These are phyloP conservation scores for Ascochyta koolunga DNA, from an alignment of 2,329 filamentous ascomycete genomes.

Conservation along the genomic window DNA sequence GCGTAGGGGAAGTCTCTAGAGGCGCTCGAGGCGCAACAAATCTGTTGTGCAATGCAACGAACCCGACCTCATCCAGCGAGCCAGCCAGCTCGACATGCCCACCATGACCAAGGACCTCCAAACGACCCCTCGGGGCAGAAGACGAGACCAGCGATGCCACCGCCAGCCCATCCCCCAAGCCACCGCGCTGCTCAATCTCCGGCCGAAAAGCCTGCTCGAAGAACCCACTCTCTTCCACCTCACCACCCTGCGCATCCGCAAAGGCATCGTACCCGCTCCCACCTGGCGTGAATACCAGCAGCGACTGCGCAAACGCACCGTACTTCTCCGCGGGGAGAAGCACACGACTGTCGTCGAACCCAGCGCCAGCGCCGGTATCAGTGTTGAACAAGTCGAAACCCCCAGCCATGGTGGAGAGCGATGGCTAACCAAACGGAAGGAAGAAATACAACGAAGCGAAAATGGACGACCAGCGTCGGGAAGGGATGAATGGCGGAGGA, in stretches of 20 bases:
- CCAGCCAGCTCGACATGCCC: neutral
- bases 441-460: neutral
- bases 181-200: neutral
- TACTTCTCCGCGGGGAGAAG: neutral
- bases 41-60: neutral
- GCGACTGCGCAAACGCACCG: neutral
- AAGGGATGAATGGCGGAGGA: neutral
- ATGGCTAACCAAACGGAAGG: neutral
- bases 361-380: neutral
- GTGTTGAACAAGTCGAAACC: neutral
- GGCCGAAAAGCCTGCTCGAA: neutral
- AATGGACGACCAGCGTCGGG: constrained; percentile 4
- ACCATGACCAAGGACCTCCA: neutral
- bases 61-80: constrained; percentile 1
- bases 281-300: neutral
- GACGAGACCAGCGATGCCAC: neutral
- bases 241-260: neutral
- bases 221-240: neutral
- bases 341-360: neutral
- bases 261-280: neutral
- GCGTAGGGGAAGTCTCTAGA: neutral
- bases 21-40: neutral
- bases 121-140: neutral
- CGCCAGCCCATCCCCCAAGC: neutral
- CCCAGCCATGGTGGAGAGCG: neutral